These are phyloP conservation scores for Dioszegia hungarica DNA, from an alignment of 768 basidiomycete species.

Conservation along the genomic window DNA sequence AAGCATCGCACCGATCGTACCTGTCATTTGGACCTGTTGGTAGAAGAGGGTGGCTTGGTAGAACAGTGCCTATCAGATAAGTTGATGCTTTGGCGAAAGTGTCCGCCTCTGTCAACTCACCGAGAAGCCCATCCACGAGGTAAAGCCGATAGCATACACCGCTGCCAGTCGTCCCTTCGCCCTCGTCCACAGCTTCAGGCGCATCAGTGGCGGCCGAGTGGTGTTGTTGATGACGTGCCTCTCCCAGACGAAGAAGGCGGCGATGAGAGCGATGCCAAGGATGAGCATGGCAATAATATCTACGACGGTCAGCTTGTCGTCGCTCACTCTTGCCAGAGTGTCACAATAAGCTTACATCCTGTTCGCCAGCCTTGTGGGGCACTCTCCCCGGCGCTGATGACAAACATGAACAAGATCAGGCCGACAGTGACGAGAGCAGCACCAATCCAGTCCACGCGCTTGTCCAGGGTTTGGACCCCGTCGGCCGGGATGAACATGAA, in stretches of 20 bases:
- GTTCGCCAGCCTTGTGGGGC: conserved; percentile 63
- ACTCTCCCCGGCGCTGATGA: conserved; percentile 63
- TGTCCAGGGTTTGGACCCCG: conserved; percentile 39
- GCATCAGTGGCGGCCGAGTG: conserved; percentile 38
- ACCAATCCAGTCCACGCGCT: conserved; percentile 69
- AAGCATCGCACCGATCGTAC: conserved; percentile 22
- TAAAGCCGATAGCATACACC: conserved; percentile 35
- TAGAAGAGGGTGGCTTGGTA: conserved; percentile 34
- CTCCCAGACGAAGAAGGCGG: conserved; percentile 65
- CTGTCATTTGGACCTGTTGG: conserved; percentile 20
- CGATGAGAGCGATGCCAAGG: conserved; percentile 58
- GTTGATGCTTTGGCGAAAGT: neutral
- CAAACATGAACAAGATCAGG: conserved; percentile 66
- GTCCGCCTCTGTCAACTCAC: conserved; percentile 16
- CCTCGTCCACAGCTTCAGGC: conserved; percentile 42
- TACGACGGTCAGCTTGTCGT: neutral
- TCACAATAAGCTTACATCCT: conserved; percentile 57
- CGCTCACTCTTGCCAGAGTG: too few species aligned
- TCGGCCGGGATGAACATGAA: conserved; percentile 64
- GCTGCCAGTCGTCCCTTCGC: conserved; percentile 38
- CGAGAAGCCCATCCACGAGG: conserved; percentile 36
- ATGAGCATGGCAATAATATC: conserved; percentile 71
- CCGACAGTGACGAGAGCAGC: conserved; percentile 63
- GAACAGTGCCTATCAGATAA: conserved; percentile 18
- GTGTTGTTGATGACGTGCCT: conserved; percentile 55